Conservation (phyloP, 2,329 filamentous ascomycete species). For the Didymella glomerata region DNA sequence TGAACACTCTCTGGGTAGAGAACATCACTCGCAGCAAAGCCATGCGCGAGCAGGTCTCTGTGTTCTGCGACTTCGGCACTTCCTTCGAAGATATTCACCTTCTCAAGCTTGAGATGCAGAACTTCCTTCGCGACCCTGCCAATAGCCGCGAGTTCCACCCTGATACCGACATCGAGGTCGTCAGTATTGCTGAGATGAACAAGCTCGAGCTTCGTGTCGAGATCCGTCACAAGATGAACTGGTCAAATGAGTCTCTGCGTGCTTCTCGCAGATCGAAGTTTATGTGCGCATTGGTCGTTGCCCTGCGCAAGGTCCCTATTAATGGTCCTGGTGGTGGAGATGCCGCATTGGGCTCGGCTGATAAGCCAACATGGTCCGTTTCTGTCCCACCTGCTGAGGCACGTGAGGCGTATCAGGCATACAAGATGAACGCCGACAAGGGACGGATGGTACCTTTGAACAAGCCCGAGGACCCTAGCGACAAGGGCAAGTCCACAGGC, state of each 20-base stretch:
- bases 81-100: conserved; percentile 88
- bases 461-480: conserved; percentile 38
- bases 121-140: conserved; percentile 82
- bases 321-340: conserved; percentile 78
- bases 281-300: conserved; percentile 89
- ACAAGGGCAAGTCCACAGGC: conserved; percentile 42
- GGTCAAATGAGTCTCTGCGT: conserved; percentile 77
- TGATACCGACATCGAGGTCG: conserved; percentile 80
- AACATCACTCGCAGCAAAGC: conserved; percentile 90
- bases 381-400: conserved; percentile 75
- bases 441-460: conserved; percentile 69
- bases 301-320: conserved; percentile 87
- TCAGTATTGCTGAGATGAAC: conserved; percentile 82
- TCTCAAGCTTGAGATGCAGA: conserved; percentile 82
- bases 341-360: conserved; percentile 65
- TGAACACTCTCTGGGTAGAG: conserved; percentile 94
- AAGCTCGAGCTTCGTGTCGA: conserved; percentile 84
- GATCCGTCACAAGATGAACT: conserved; percentile 81
- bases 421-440: conserved; percentile 63
- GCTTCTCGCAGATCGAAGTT: conserved; percentile 89
- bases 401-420: conserved; percentile 64
- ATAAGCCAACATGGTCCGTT: conserved; percentile 85
- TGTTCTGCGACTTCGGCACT: conserved; percentile 87
- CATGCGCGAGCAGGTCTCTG: conserved; percentile 84
- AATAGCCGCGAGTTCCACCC: conserved; percentile 92